Conservation (phyloP, 257 asterid genomes). For the Solanum pinnatisectum region DNA sequence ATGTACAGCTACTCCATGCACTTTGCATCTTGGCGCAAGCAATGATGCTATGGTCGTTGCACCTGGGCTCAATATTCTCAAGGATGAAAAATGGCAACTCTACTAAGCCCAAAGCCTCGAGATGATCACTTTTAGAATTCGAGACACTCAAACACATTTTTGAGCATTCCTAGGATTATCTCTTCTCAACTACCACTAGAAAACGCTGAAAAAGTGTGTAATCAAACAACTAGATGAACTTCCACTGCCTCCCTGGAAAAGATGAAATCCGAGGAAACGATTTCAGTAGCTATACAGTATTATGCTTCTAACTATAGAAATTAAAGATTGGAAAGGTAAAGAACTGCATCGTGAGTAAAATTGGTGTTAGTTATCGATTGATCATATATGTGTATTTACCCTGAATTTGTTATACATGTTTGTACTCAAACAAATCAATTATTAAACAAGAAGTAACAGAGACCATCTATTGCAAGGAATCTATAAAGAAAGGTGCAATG, state of each 20-base stretch:
- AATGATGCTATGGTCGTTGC: background rate
- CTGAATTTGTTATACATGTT: background rate
- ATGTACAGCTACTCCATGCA: background rate
- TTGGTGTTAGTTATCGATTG: background rate
- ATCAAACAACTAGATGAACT: background rate
- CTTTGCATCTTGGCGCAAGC: conserved; percentile 4
- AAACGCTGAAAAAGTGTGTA: background rate
- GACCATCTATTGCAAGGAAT: background rate
- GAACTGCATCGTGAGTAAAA: background rate
- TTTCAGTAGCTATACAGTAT: background rate
- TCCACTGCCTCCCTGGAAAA: background rate
- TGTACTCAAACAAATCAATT: background rate
- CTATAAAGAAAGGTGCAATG: background rate
- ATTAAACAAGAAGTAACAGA: background rate
- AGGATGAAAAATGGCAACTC: conserved; percentile 6
- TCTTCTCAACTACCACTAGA: background rate
- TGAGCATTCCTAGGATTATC: conserved; percentile 31
- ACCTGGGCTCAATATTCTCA: conserved; percentile 14
- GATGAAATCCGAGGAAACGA: background rate
- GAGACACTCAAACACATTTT: conserved; percentile 23
- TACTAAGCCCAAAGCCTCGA: conserved; percentile 9
- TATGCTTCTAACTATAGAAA: background rate
- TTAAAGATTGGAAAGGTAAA: background rate
- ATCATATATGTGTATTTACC: background rate
- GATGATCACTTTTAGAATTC: conserved; percentile 7